Evolutionary conservation across 495 filamentous ascomycete species (phyloP), one percentile per base, ranked within the genome.

Genomic region (Xylaria cubensis): DNA sequence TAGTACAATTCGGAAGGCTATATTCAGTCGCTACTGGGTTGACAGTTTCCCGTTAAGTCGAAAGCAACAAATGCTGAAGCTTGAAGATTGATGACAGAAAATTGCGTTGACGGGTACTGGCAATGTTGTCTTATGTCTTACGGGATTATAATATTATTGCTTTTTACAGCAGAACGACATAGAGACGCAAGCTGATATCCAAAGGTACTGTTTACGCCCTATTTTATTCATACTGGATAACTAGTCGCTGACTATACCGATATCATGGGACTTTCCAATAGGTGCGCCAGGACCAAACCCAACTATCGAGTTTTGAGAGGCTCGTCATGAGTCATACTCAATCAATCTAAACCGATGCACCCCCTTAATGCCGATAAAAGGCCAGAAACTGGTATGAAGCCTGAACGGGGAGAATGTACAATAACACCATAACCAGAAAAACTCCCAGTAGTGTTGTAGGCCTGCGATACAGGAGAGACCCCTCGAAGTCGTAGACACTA

Each of bases 281-380:
- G 15, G 61, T 34, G 24, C 48, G 50, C 46, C 36, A 53, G 59
- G 50, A 15, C 34, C 29, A 10, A 44, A 55, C 32, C 21, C 12
- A 13, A 46, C 44, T 64, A 5, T 13, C 32, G 44, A 26, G 56
- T 32, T 46, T 48, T 8, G 19, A 24, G 21, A 55, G 46, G 59
- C 64, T 36, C 29, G 56, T 62, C 36, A 36, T 32, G 59, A 44
- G 46, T 64, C 32, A 41, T 48, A 66, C 50, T 66, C 53, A 59
- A 51, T 70, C 68, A 70, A 72, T 72, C 70, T 72, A 72, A 34
- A 36, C 70, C 70, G 51, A 72, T 67, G 70, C 63, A 72, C 51
- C 62, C 44, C 62, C 34, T 29, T 6, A 19, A 67, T 72, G 70
- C 70, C 15, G 12, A 21, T 1, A 17, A 71, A 50, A 50, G 62